phyloP scores from a whole-genome alignment of 306 rosid species.

The Rosa rugosa region DNA sequence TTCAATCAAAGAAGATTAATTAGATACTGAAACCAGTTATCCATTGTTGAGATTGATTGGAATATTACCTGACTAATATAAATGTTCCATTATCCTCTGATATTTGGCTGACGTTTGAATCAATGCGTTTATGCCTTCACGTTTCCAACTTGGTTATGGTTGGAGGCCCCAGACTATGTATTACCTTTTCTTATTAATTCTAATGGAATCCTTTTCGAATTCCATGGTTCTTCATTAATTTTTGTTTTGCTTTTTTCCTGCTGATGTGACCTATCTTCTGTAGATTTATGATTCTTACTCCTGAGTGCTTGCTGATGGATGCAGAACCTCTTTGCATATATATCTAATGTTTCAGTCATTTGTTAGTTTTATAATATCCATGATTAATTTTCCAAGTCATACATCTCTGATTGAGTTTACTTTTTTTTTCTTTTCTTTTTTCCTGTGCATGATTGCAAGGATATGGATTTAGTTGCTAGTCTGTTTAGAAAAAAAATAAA shows the following conservation, averaged over 20 bases:
- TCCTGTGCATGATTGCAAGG: background rate
- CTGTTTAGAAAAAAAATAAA: constrained; percentile 48
- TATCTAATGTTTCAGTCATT: background rate
- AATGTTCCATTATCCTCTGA: too few species aligned
- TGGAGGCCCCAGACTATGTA: background rate
- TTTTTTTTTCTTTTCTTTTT: background rate
- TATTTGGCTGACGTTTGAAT: background rate
- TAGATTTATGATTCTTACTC: constrained; percentile 21
- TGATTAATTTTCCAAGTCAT: constrained; percentile 3
- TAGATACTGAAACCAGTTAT: too few species aligned
- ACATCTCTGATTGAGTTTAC: background rate
- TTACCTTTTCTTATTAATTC: background rate
- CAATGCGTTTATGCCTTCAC: background rate
- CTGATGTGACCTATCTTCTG: background rate
- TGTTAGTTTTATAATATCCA: background rate
- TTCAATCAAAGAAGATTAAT: too few species aligned
- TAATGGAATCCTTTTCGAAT: background rate
- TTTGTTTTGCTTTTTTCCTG: constrained; percentile 4
- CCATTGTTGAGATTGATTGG: too few species aligned
- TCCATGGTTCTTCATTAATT: background rate
- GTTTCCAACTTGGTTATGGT: background rate
- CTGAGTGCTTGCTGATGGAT: constrained; percentile 23
- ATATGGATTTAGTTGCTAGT: background rate
- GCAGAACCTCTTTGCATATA: constrained; percentile 22
- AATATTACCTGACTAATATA: too few species aligned